Conservation (phyloP, 169 alveolate species). For the Plasmodium relictum region DNA sequence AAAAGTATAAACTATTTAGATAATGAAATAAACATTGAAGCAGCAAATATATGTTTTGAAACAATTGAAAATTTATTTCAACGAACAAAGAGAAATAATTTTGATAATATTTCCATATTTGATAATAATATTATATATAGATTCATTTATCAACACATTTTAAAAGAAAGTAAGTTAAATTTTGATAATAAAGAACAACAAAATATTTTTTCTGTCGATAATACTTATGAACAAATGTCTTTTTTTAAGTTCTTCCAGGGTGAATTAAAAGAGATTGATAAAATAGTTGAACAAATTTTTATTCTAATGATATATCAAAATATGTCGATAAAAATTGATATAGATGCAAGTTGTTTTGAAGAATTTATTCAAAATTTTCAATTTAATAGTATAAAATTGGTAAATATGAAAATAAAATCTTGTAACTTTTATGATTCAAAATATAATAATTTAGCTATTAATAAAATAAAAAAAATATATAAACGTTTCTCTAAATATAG, state of each 20-base stretch:
- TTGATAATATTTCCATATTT: not conserved
- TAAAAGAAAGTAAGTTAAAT: constrained; percentile 13
- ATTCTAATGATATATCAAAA: not conserved
- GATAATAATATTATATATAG: constrained; percentile 44
- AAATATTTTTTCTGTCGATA: not conserved
- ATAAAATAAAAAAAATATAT: constrained; percentile 53
- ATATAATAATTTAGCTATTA: constrained; percentile 27
- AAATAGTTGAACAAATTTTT: constrained; percentile 19
- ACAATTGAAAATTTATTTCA: not conserved
- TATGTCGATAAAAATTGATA: not conserved
- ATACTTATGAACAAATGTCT: constrained; percentile 44
- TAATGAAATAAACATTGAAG: constrained; percentile 6
- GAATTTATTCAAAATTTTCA: constrained; percentile 52
- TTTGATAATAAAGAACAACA: constrained; percentile 9
- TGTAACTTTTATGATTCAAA: constrained; percentile 13
- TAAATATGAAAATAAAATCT: constrained; percentile 13
- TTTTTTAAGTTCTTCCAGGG: constrained; percentile 24
- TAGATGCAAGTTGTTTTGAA: constrained; percentile 9
- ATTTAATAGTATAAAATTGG: constrained; percentile 15
- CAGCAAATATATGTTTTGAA: not conserved
- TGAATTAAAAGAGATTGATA: constrained; percentile 1
- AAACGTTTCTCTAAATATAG: constrained; percentile 33
- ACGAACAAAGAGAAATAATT: constrained; percentile 1
- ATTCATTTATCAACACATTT: constrained; percentile 31
- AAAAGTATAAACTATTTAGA: constrained; percentile 5